These are phyloP conservation scores for Capsicum chinense DNA, from an alignment of 257 asterid genomes.

Conservation along the genomic window DNA sequence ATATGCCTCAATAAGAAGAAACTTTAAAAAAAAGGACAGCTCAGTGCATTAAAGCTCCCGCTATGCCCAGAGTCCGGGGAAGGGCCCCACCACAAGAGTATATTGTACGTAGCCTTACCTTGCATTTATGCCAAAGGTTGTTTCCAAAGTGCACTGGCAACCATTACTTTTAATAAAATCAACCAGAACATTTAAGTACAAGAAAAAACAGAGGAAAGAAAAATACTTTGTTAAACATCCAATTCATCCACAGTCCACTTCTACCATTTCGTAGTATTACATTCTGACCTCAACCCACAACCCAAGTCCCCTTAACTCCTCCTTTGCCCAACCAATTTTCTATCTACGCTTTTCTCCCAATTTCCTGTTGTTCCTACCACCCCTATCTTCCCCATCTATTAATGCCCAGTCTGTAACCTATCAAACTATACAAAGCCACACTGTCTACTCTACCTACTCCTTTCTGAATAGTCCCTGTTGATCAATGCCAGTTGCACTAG, in stretches of 20 bases:
- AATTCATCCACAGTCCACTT: not conserved
- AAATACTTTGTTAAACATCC: not conserved
- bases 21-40: not conserved
- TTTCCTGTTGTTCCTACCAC: not conserved
- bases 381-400: not conserved
- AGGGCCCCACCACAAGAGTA: too few species aligned
- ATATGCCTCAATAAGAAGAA: not conserved
- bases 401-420: not conserved
- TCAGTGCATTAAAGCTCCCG: too few species aligned
- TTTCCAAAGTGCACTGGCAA: not conserved
- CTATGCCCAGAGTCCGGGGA: too few species aligned
- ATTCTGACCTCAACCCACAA: not conserved
- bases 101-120: too few species aligned
- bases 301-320: not conserved
- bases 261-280: not conserved
- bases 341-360: not conserved
- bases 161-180: not conserved
- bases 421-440: not conserved
- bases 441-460: not conserved
- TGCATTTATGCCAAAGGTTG: too few species aligned
- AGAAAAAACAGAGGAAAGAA: not conserved
- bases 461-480: not conserved
- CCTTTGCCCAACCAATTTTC: not conserved
- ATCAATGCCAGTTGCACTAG: conserved; percentile 20
- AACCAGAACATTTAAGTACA: not conserved